These are phyloP conservation scores for Epichloe brachyelytri DNA, from an alignment of 2,329 filamentous ascomycete genomes.

Conservation along the genomic window DNA sequence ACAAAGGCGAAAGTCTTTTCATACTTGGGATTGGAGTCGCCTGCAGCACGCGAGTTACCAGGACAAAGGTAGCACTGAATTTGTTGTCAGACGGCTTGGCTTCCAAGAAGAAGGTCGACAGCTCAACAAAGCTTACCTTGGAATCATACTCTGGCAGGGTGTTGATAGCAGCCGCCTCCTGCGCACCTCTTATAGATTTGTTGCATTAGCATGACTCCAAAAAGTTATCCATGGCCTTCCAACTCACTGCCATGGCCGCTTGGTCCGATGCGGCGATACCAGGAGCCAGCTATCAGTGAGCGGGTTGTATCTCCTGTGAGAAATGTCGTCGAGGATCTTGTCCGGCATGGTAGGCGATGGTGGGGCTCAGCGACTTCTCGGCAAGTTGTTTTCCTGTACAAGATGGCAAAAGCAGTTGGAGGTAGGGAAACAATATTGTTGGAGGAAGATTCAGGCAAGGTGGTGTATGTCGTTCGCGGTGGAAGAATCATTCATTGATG, in stretches of 20 bases:
- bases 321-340: conserved; percentile 83
- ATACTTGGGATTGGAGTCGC: conserved; percentile 78
- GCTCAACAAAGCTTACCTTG: conserved; percentile 30
- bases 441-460: no score
- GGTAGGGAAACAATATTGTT: not conserved
- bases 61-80: conserved; percentile 83
- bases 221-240: not conserved
- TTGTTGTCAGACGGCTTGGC: not conserved
- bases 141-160: conserved; percentile 72
- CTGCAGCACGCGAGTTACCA: conserved; percentile 76
- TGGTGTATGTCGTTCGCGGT: no score
- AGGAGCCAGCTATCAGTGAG: conserved; percentile 83
- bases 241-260: conserved; percentile 92
- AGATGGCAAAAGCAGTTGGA: not conserved
- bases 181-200: conserved; percentile 50
- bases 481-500: no score
- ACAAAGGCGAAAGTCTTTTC: conserved; percentile 84
- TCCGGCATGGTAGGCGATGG: conserved; percentile 45
- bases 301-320: conserved; percentile 87
- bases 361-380: not conserved
- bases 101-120: not conserved
- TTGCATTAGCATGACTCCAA: not conserved
- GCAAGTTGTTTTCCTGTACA: not conserved
- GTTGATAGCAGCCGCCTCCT: conserved; percentile 57
- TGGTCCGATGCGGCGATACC: conserved; percentile 90